A percentile compares a stretch with the other conserved stretches of the same genome.
Evolutionary conservation across 192 early-diverging fungal genomes (phyloP).

Genomic region (Phycomyces blakesleeanus): DNA sequence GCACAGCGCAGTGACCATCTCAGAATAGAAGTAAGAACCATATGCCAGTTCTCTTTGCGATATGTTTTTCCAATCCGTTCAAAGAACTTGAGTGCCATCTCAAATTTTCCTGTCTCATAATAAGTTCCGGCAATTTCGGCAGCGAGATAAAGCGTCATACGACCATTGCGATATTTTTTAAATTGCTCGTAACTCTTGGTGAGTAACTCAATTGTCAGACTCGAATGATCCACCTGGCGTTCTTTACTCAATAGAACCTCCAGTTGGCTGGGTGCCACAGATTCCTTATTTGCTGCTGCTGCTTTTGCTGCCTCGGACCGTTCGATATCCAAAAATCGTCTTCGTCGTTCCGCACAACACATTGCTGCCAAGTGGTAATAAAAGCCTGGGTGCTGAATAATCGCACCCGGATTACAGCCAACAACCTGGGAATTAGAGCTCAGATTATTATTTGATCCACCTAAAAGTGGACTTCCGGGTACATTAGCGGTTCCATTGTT

Average conservation of each 20-base stretch:
- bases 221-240: constrained; percentile 58
- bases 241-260: constrained; percentile 37
- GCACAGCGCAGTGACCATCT: constrained; percentile 68
- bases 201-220: constrained; percentile 74
- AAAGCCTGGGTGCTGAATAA: constrained; percentile 84
- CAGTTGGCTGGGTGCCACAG: constrained; percentile 1
- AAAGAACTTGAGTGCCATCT: constrained; percentile 85
- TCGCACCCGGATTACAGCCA: constrained; percentile 56
- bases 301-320: constrained; percentile 2
- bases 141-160: constrained; percentile 82
- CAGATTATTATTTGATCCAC: constrained; percentile 32
- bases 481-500: constrained; percentile 15
- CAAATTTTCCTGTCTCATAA: constrained; percentile 69
- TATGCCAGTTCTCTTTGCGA: constrained; percentile 79
- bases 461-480: constrained; percentile 32
- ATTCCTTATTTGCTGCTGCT: background rate
- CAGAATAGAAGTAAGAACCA: constrained; percentile 65
- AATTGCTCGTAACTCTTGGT: constrained; percentile 92
- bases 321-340: constrained; percentile 48
- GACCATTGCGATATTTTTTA: constrained; percentile 62
- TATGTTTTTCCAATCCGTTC: constrained; percentile 86
- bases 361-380: constrained; percentile 77
- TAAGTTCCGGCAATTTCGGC: constrained; percentile 86
- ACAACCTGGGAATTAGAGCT: background rate
- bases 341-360: constrained; percentile 68